These are phyloP conservation scores for Ormosia emarginata DNA, from an alignment of 306 rosid species.

Conservation along the genomic window DNA sequence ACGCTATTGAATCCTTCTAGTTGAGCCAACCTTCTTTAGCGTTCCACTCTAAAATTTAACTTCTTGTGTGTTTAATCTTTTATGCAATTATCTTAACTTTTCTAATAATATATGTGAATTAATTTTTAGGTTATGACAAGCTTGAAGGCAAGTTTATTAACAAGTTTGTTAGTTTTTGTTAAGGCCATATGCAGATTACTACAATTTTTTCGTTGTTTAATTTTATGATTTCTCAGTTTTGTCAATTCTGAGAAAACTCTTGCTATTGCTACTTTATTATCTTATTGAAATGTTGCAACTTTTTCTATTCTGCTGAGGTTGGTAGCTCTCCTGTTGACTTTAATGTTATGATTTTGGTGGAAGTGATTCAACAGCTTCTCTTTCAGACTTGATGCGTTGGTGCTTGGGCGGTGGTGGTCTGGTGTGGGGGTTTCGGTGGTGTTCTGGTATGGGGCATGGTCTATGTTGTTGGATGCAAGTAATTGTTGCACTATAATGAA, in stretches of 20 bases:
- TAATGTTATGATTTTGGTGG: constrained; percentile 31
- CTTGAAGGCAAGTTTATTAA: too few relatives aligned
- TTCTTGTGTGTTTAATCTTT: not conserved
- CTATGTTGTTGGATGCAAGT: too few relatives aligned
- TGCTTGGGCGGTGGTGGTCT: too few relatives aligned
- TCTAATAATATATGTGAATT: not conserved
- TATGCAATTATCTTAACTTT: not conserved
- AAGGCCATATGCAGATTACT: not conserved
- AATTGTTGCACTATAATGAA: too few relatives aligned
- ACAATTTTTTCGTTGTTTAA: not conserved
- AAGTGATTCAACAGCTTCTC: constrained; percentile 1
- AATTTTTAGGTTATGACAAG: too few relatives aligned
- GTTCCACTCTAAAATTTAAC: not conserved
- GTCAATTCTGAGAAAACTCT: not conserved
- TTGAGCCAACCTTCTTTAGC: not conserved
- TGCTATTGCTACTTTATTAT: not conserved
- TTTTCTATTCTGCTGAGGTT: constrained; percentile 32
- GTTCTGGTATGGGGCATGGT: too few relatives aligned
- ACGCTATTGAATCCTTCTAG: too few relatives aligned
- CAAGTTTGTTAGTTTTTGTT: not conserved
- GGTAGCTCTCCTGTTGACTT: constrained; percentile 37
- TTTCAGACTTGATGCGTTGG: not conserved
- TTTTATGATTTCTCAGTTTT: not conserved
- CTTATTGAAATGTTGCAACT: not conserved
- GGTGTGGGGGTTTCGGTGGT: too few relatives aligned